Conservation (phyloP, 75 land plant genomes). For the Isoetes taiwanensis region DNA sequence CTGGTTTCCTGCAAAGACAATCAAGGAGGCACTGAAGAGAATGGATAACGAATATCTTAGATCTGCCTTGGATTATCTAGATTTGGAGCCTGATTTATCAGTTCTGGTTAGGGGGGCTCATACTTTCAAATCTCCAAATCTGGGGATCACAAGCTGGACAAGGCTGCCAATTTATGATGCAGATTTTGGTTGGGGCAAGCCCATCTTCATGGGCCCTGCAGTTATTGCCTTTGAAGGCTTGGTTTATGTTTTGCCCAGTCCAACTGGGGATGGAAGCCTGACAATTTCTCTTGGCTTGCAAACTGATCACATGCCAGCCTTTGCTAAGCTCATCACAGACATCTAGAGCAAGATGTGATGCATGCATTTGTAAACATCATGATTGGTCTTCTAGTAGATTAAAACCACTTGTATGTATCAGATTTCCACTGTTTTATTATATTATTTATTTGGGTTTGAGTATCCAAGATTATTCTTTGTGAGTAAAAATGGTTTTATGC, state of each 20-base stretch:
- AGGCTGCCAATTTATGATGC: slow-evolving; percentile 56
- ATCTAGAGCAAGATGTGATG: no score
- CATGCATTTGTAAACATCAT: no score
- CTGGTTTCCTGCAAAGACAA: slow-evolving; percentile 15
- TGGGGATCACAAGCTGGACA: slow-evolving; percentile 49
- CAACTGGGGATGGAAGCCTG: slow-evolving; percentile 43
- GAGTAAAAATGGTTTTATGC: no score
- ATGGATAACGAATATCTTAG: slow-evolving; percentile 22
- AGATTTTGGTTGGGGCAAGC: slow-evolving; percentile 87
- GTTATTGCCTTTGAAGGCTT: slow-evolving; percentile 34
- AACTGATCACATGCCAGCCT: slow-evolving; percentile 35
- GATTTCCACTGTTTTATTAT: no score
- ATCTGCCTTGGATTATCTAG: slow-evolving; percentile 39
- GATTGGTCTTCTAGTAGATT: no score
- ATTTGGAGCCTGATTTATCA: slow-evolving; percentile 36
- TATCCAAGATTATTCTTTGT: no score
- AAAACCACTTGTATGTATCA: no score
- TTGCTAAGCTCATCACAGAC: slow-evolving; percentile 25
- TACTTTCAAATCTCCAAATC: slow-evolving; percentile 45
- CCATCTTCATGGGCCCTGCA: slow-evolving; percentile 68
- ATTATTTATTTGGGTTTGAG: no score
- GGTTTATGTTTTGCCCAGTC: slow-evolving; percentile 35
- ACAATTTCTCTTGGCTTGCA: slow-evolving; percentile 40
- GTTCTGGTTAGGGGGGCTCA: slow-evolving; percentile 39
- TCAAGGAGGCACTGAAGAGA: slow-evolving; percentile 26